These are phyloP conservation scores for Wickerhamiella allomyrinae DNA, from an alignment of 805 yeast genomes.

Conservation along the genomic window DNA sequence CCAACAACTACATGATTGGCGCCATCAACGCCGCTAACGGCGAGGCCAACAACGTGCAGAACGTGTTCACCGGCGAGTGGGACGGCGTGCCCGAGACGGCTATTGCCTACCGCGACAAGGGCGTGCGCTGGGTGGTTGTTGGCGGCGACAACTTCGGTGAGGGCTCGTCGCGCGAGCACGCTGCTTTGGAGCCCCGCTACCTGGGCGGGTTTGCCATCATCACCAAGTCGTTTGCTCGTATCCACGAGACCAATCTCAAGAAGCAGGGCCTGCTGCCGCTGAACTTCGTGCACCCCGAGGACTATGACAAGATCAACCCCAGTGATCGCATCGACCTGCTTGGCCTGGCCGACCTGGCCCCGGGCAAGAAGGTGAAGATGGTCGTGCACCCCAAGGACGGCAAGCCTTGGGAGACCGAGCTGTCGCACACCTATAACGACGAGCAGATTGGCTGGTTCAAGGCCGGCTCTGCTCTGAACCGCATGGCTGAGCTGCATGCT, in stretches of 20 bases:
- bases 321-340: slow-evolving; percentile 78
- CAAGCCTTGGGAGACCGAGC: slow-evolving; percentile 71
- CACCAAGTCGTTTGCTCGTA: slow-evolving; percentile 95
- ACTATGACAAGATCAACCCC: slow-evolving; percentile 86
- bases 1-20: slow-evolving; percentile 99
- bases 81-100: slow-evolving; percentile 96
- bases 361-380: slow-evolving; percentile 80
- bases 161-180: slow-evolving; percentile 99
- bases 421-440: slow-evolving; percentile 88
- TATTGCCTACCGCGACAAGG: slow-evolving; percentile 83
- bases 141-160: slow-evolving; percentile 99
- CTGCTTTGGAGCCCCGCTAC: slow-evolving; percentile 98
- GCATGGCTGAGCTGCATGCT: slow-evolving; percentile 45
- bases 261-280: slow-evolving; percentile 96
- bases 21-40: slow-evolving; percentile 94
- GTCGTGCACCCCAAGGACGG: slow-evolving; percentile 64
- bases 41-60: slow-evolving; percentile 82
- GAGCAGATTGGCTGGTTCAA: slow-evolving; percentile 99
- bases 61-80: slow-evolving; percentile 82
- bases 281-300: slow-evolving; percentile 79
- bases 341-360: slow-evolving; percentile 75
- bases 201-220: slow-evolving; percentile 96
- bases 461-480: slow-evolving; percentile 97
- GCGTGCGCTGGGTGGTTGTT: slow-evolving; percentile 89
- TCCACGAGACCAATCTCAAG: slow-evolving; percentile 94